A percentile compares a stretch with the other conserved stretches of the same genome.
These are phyloP conservation scores for Globisporangium radiosum DNA, from an alignment of 352 stramenopile genomes.

Conservation along the genomic window DNA sequence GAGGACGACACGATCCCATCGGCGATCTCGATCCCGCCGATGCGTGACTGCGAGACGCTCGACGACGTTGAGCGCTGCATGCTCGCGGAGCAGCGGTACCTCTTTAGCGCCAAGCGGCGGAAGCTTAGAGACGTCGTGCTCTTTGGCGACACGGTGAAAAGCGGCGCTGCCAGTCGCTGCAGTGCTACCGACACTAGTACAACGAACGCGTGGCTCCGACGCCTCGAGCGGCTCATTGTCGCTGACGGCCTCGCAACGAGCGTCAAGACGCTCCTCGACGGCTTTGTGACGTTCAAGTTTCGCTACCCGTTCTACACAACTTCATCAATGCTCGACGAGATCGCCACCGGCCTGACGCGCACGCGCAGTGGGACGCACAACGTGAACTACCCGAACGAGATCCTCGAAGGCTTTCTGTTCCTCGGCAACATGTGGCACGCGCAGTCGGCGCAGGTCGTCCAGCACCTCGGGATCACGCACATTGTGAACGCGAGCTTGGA, in stretches of 20 bases:
- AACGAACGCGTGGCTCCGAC: constrained; percentile 37
- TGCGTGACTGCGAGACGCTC: constrained; percentile 31
- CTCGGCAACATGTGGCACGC: constrained; percentile 88
- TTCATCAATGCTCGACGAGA: constrained; percentile 52
- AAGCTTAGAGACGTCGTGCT: constrained; percentile 78
- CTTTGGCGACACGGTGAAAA: constrained; percentile 65
- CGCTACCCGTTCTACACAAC: constrained; percentile 85
- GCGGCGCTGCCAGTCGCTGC: constrained; percentile 6
- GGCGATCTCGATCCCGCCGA: constrained; percentile 64
- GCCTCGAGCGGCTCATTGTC: constrained; percentile 64
- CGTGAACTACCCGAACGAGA: constrained; percentile 86
- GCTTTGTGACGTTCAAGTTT: constrained; percentile 82
- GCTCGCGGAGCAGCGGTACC: constrained; percentile 56
- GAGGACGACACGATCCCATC: constrained; percentile 74
- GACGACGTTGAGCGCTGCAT: constrained; percentile 46
- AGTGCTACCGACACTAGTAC: constrained; percentile 9
- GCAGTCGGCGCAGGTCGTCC: constrained; percentile 65
- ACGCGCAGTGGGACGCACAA: constrained; percentile 83
- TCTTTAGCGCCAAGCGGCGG: constrained; percentile 67
- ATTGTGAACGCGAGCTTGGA: constrained; percentile 81
- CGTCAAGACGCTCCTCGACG: constrained; percentile 65
- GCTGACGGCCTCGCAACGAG: constrained; percentile 70
- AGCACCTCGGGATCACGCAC: constrained; percentile 79
- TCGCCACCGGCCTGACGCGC: constrained; percentile 46
- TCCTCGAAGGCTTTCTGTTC: constrained; percentile 82